phyloP scores from a whole-genome alignment of 345 rosid species.

The Syzygium aqueum region DNA sequence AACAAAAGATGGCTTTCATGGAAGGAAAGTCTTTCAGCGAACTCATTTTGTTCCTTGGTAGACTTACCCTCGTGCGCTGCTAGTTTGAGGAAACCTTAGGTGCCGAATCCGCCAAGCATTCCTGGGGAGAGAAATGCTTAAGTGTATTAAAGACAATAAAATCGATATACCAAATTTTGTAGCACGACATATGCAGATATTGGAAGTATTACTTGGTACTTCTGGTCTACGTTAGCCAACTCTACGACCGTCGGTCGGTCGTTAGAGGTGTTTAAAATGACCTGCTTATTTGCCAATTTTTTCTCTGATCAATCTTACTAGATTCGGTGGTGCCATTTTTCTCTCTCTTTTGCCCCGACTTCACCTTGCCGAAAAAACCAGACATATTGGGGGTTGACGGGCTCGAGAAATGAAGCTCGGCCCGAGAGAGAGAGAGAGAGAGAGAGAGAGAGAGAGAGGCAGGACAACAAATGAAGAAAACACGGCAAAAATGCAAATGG shows the following conservation, averaged over 20 bases:
- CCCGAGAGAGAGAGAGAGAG: neutral
- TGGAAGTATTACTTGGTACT: neutral
- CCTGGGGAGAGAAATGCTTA: neutral
- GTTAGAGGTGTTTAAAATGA: neutral
- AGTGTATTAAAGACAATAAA: neutral
- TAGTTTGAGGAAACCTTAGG: neutral
- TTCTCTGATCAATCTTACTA: neutral
- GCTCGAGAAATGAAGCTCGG: neutral
- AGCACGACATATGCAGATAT: neutral
- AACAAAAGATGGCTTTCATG: neutral
- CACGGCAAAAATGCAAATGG: neutral
- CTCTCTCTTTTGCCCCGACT: neutral
- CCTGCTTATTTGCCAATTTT: neutral
- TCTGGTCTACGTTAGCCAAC: neutral
- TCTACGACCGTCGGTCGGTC: neutral
- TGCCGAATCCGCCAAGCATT: neutral
- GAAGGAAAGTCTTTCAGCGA: neutral
- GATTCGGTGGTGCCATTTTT: neutral
- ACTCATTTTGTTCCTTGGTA: neutral
- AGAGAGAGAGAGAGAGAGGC: neutral
- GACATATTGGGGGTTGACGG: neutral
- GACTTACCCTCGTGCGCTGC: neutral
- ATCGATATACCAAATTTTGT: neutral
- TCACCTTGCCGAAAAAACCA: neutral
- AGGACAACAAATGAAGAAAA: neutral